Conservation (phyloP, 495 filamentous ascomycete species). For the Lineolata rhizophorae region DNA sequence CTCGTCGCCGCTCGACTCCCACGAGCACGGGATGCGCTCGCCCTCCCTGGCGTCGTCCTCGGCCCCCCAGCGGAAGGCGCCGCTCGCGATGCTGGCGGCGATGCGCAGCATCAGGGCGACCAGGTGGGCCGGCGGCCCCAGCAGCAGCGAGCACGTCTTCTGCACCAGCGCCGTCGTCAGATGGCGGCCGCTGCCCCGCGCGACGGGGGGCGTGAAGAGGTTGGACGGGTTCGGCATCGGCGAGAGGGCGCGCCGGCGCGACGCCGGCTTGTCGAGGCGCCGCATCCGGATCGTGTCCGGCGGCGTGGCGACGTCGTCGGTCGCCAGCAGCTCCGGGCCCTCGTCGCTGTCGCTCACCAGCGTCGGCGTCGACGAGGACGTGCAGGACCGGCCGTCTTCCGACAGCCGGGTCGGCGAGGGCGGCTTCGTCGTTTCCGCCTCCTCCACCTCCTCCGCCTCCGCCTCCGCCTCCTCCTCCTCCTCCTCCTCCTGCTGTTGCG, state of each 20-base stretch:
- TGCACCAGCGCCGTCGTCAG: conserved; percentile 46
- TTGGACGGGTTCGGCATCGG: conserved; percentile 47
- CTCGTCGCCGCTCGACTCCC: conserved; percentile 29
- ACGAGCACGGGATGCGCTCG: conserved; percentile 28
- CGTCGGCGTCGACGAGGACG: conserved; percentile 11
- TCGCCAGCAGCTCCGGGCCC: conserved; percentile 14
- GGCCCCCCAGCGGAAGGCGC: conserved; percentile 25
- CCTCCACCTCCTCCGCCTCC: too few species aligned
- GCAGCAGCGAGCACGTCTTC: conserved; percentile 50
- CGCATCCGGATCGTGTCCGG: conserved; percentile 29
- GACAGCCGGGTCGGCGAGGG: conserved; percentile 5
- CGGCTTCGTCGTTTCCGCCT: background rate
- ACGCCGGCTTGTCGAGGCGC: conserved; percentile 27
- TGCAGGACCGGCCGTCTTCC: conserved; percentile 3
- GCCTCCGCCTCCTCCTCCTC: too few species aligned
- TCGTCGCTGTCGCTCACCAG: conserved; percentile 12
- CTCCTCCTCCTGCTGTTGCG: background rate
- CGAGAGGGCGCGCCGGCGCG: conserved; percentile 39
- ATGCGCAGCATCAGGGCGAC: conserved; percentile 59
- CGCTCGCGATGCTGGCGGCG: conserved; percentile 48
- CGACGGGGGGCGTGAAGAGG: conserved; percentile 29
- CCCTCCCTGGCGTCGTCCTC: conserved; percentile 11
- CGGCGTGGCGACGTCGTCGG: conserved; percentile 21
- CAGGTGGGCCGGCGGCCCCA: conserved; percentile 55
- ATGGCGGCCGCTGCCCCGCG: conserved; percentile 19